Percentiles rank a stretch among this genome's conserved stretches.
phyloP scores from a whole-genome alignment of 306 rosid species.

The Trifolium repens region DNA sequence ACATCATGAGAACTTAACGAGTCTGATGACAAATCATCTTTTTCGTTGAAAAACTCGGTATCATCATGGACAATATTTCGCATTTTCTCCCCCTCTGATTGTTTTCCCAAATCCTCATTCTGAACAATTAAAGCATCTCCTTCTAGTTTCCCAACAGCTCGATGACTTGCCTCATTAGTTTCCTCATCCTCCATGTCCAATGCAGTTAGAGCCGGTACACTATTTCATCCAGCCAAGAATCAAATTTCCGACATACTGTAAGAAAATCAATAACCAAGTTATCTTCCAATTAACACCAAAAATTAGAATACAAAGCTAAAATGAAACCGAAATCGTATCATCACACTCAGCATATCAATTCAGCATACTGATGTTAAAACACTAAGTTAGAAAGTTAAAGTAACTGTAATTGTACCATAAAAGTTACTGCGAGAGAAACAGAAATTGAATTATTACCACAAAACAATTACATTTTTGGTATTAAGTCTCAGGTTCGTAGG shows the following conservation, averaged over 20 bases:
- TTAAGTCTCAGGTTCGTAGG: no score
- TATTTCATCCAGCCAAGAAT: constrained; percentile 37
- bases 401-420: not conserved
- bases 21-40: constrained; percentile 16
- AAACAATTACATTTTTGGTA: not conserved
- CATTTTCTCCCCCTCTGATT: constrained; percentile 9
- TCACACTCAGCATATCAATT: not conserved
- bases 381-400: not conserved
- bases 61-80: constrained; percentile 15
- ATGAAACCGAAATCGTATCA: not conserved
- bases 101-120: constrained; percentile 42
- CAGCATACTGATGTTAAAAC: constrained; percentile 1
- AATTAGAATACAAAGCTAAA: constrained; percentile 6
- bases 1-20: not conserved
- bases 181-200: constrained; percentile 49
- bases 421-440: constrained; percentile 3
- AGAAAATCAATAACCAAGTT: constrained; percentile 29
- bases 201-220: constrained; percentile 28
- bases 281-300: constrained; percentile 11
- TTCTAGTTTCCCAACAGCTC: constrained; percentile 32
- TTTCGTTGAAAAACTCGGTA: constrained; percentile 16
- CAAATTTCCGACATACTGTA: constrained; percentile 36
- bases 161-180: constrained; percentile 43
- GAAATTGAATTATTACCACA: constrained; percentile 5
- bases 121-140: constrained; percentile 35